Conservation (phyloP, 2,329 filamentous ascomycete species). For the Pleoardoris graminearum region DNA sequence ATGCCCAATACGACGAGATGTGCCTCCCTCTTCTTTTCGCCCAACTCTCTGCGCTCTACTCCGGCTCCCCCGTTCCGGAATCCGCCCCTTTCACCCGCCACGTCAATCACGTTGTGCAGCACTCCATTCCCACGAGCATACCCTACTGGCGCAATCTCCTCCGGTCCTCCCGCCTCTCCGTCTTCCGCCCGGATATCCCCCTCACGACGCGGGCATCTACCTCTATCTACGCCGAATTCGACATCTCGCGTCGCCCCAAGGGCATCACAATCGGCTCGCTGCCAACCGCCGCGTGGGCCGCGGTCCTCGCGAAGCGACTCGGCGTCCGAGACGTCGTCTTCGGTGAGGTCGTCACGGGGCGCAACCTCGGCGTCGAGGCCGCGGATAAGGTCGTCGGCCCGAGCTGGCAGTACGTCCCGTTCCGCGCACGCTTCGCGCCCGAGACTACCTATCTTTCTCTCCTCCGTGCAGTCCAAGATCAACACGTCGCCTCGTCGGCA, state of each 20-base stretch:
- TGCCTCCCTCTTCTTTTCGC: slow-evolving; percentile 65
- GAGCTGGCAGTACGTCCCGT: slow-evolving; percentile 69
- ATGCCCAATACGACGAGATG: slow-evolving; percentile 72
- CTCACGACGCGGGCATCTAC: slow-evolving; percentile 33
- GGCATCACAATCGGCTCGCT: slow-evolving; percentile 67
- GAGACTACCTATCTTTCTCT: slow-evolving; percentile 49
- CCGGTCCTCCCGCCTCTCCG: slow-evolving; percentile 55
- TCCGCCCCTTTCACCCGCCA: slow-evolving; percentile 53
- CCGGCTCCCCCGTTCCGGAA: slow-evolving; percentile 35
- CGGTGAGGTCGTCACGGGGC: slow-evolving; percentile 67
- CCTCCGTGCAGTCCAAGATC: slow-evolving; percentile 41
- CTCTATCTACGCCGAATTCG: slow-evolving; percentile 39
- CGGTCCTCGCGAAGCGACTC: slow-evolving; percentile 62
- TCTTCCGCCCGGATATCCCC: slow-evolving; percentile 40
- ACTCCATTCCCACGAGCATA: slow-evolving; percentile 53
- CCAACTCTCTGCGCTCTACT: slow-evolving; percentile 62
- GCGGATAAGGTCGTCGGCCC: slow-evolving; percentile 65
- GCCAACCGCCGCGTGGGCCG: slow-evolving; percentile 68
- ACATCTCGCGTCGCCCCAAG: slow-evolving; percentile 49
- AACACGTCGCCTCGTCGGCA: slow-evolving; percentile 37
- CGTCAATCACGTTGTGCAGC: slow-evolving; percentile 46
- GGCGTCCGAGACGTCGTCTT: slow-evolving; percentile 63
- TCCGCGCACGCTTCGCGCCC: slow-evolving; percentile 60
- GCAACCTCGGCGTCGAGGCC: slow-evolving; percentile 60
- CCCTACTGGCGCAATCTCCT: slow-evolving; percentile 66